These are phyloP conservation scores for Flaveria sonorensis DNA, from an alignment of 129 eudicot genomes.

Conservation along the genomic window DNA sequence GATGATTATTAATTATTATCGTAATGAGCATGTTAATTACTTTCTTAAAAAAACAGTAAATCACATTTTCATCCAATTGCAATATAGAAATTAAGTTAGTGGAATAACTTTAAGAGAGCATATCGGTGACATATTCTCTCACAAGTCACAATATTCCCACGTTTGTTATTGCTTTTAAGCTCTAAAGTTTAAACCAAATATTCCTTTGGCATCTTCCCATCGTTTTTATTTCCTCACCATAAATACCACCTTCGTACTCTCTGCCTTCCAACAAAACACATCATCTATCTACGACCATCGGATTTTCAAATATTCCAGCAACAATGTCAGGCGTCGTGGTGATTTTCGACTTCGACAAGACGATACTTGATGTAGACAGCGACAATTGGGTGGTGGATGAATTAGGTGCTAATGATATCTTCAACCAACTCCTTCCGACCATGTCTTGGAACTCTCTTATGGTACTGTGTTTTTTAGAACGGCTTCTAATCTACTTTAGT, in stretches of 20 bases:
- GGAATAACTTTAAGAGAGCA: neutral
- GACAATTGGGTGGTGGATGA: conserved; percentile 84
- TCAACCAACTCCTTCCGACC: conserved; percentile 56
- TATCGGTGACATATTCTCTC: neutral
- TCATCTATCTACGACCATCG: conserved; percentile 5
- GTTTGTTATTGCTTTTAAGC: neutral
- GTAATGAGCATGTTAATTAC: neutral
- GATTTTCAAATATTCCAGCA: neutral
- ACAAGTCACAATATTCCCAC: neutral
- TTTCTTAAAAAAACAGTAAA: no score
- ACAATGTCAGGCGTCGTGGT: conserved; percentile 60
- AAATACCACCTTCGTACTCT: conserved; percentile 20
- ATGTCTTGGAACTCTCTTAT: conserved; percentile 82
- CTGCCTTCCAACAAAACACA: conserved; percentile 6
- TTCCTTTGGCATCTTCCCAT: conserved; percentile 48
- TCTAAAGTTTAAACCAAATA: conserved; percentile 27
- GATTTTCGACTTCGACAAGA: conserved; percentile 82
- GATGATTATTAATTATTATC: no score
- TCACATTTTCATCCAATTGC: neutral
- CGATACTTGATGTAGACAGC: conserved; percentile 73
- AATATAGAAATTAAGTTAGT: neutral
- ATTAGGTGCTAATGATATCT: conserved; percentile 34
- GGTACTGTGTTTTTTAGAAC: conserved; percentile 31
- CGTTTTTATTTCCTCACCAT: neutral
- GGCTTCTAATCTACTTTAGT: neutral